Evolutionary conservation across 176 grass and related monocot species (phyloP).

Genomic region (Dendrocalamus sinicus): DNA sequence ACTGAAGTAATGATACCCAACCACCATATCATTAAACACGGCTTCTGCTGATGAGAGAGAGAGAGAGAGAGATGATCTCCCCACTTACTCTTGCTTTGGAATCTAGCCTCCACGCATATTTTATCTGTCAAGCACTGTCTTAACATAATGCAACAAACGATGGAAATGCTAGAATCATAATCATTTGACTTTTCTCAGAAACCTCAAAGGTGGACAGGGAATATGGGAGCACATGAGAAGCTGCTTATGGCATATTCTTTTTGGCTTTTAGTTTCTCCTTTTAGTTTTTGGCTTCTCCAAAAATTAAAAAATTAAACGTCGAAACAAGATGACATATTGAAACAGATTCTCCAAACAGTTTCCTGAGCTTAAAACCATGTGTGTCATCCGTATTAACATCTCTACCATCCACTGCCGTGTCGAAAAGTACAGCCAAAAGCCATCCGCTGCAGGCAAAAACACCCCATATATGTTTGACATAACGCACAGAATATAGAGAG

Average conservation of each 20-base stretch:
- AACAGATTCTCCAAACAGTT: too few relatives aligned
- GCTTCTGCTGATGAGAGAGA: too few relatives aligned
- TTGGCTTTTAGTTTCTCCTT: too few relatives aligned
- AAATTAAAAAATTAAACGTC: too few relatives aligned
- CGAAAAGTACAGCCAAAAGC: too few relatives aligned
- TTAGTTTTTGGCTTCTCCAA: too few relatives aligned
- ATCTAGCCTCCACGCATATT: background rate
- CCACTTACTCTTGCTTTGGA: background rate
- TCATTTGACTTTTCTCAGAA: background rate
- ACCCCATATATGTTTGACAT: background rate
- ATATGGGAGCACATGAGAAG: slow-evolving; percentile 10
- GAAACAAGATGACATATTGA: too few relatives aligned
- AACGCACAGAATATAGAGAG: background rate
- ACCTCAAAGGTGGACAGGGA: background rate
- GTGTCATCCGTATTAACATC: too few relatives aligned
- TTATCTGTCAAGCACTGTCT: background rate
- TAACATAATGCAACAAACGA: background rate
- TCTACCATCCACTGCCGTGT: too few relatives aligned
- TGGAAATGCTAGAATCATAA: background rate
- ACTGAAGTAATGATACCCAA: background rate
- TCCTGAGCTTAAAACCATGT: too few relatives aligned
- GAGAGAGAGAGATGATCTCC: too few relatives aligned
- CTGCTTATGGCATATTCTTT: background rate
- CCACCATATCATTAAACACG: background rate
- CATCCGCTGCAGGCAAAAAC: too few relatives aligned